Evolutionary conservation across 768 basidiomycete genomes (phyloP), one percentile per base, ranked within the genome.

Genomic region (Dendrothele bispora): DNA sequence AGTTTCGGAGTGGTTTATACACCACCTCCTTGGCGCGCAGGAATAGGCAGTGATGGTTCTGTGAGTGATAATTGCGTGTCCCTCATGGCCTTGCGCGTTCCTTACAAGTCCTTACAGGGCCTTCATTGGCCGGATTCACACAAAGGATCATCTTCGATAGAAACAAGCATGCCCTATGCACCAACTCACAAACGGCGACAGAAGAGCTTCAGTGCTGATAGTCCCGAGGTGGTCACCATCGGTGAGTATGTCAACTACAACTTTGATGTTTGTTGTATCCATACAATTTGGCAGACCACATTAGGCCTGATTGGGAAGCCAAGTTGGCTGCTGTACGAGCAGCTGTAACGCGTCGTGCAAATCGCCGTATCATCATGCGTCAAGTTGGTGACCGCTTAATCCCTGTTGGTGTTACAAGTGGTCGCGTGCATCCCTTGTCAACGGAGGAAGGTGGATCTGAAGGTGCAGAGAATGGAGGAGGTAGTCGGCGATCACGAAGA

Each of bases 301-400:
- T 98, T 50, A 88, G 94, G 44, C 95, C 97, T 1, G 95, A 98
- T 65, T 98, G 97, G 97, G 95, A 98, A 72, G 81, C 86, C 35
- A 98, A 98, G 67, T 70, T 98, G 30, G 93, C 91, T 39, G 86
- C 93, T 29, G 92, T 98, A 36, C 87, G 90, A 49, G 95, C 97
- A 26, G 87, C 91, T n/a, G 95, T 93, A 28, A 84, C 91, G n/a
- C 82, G 97, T 50, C 86, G 95, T 22, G 97, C 97, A 7, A 95
- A 95, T 62, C 78, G 97, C 60, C 80, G 97, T 37, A 95, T 98
- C 64, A 88, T 99, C 46, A 98, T 99, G 94, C 84, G 97, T 36
- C 93, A 98, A 67, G 92, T 98, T 26, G 97, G 97, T 46, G 97
- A 98, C 67, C 83, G 95, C 27, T 86, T 99, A 45, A 89, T 99